Evolutionary conservation across 2,329 filamentous ascomycete species (phyloP).

Genomic region (Arthrobotrys sphaeroides): DNA sequence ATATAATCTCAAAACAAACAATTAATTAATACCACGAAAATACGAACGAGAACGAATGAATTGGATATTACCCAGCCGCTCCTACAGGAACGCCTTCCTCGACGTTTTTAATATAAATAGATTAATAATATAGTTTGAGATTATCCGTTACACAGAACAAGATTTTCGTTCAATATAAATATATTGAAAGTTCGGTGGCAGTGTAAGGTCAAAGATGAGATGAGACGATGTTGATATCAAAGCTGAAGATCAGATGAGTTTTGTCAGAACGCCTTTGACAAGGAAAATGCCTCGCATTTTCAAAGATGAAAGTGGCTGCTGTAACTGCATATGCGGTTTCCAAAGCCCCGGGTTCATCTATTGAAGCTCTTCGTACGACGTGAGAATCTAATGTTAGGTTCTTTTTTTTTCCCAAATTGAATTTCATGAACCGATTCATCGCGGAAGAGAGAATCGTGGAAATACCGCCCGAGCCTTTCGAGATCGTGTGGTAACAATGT

Average conservation of each 20-base stretch:
- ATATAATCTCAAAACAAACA: neutral
- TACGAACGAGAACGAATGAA: neutral
- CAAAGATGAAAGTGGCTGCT: neutral
- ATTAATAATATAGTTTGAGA: neutral
- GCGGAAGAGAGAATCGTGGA: conserved; percentile 1
- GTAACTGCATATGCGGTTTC: conserved; percentile 8
- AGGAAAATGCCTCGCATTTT: neutral
- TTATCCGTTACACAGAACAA: conserved; percentile 8
- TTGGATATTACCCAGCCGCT: conserved; percentile 16
- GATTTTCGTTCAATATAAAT: neutral
- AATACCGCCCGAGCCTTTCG: conserved; percentile 22
- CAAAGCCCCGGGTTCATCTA: neutral
- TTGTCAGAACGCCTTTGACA: neutral
- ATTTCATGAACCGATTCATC: no score
- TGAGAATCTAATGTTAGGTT: conserved; percentile 16
- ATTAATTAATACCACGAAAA: neutral
- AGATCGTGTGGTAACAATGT: conserved; percentile 14
- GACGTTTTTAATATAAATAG: conserved; percentile 13
- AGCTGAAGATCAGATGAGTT: conserved; percentile 11
- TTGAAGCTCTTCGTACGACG: neutral
- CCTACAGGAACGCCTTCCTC: neutral
- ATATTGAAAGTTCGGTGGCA: neutral
- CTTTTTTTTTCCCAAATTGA: no score
- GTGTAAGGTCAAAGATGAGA: conserved; percentile 1
- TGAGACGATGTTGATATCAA: conserved; percentile 1